These are phyloP conservation scores for Henckelia pumila DNA, from an alignment of 257 asterid species.

Conservation along the genomic window DNA sequence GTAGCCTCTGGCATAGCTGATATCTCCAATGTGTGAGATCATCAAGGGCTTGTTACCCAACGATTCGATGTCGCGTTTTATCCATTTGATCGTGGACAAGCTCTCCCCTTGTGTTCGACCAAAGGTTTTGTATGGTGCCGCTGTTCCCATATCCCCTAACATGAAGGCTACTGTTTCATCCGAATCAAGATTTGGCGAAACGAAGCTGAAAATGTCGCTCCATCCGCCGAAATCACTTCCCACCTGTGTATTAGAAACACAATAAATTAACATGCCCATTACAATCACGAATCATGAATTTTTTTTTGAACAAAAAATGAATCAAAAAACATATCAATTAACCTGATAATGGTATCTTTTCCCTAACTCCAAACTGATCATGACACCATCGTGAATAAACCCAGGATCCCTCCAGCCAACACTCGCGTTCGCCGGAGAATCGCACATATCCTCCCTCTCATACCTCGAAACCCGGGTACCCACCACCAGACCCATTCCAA, in stretches of 20 bases:
- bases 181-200: conserved; percentile 33
- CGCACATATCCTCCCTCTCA: conserved; percentile 87
- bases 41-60: conserved; percentile 41
- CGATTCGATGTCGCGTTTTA: conserved; percentile 44
- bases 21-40: conserved; percentile 59
- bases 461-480: conserved; percentile 55
- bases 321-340: too few relatives aligned
- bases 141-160: conserved; percentile 65
- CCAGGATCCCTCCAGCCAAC: conserved; percentile 98
- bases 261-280: background rate
- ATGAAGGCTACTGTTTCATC: conserved; percentile 48
- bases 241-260: conserved; percentile 25
- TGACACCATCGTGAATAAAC: conserved; percentile 77
- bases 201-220: conserved; percentile 40
- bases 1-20: conserved; percentile 63
- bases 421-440: conserved; percentile 73
- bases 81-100: conserved; percentile 44
- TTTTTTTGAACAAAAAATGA: too few relatives aligned
- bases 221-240: conserved; percentile 51
- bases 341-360: conserved; percentile 72
- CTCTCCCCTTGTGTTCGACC: conserved; percentile 48
- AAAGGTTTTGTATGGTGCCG: conserved; percentile 48
- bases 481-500: conserved; percentile 41
- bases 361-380: conserved; percentile 55
- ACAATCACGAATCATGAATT: background rate